phyloP scores from a whole-genome alignment of 345 rosid species.

The Eucalyptus marginata region DNA sequence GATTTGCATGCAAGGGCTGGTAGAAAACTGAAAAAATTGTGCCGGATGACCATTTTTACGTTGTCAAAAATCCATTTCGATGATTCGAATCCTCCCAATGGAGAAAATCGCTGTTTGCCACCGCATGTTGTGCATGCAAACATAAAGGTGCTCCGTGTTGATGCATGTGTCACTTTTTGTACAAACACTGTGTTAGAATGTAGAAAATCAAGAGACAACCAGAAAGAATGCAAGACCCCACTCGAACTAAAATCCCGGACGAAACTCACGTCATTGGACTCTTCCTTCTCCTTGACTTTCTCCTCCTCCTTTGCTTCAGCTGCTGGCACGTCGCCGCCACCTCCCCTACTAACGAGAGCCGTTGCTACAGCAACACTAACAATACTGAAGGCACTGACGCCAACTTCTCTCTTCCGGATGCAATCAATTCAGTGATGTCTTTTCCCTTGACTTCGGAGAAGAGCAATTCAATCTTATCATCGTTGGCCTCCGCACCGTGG shows the following conservation, averaged over 20 bases:
- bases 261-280: no score
- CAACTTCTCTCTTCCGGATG: conserved; percentile 73
- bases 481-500: conserved; percentile 52
- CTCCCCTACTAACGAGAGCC: conserved; percentile 18
- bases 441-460: conserved; percentile 50
- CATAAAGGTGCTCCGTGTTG: not conserved
- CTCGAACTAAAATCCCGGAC: no score
- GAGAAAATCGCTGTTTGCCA: not conserved
- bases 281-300: conserved; percentile 11
- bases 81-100: not conserved
- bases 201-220: not conserved
- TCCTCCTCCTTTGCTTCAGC: conserved; percentile 66
- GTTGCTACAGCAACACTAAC: conserved; percentile 34
- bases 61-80: not conserved
- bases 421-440: conserved; percentile 68
- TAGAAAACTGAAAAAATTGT: not conserved
- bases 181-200: not conserved
- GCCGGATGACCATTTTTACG: not conserved
- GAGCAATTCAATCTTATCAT: conserved; percentile 46
- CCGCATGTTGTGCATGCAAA: not conserved
- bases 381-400: conserved; percentile 67
- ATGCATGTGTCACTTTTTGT: not conserved
- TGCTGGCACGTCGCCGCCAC: conserved; percentile 28
- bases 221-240: not conserved
- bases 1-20: not conserved